Evolutionary conservation across 495 filamentous ascomycete genomes (phyloP), one percentile per base, ranked within the genome.

Genomic region (Aspergillus heteromorphus): DNA sequence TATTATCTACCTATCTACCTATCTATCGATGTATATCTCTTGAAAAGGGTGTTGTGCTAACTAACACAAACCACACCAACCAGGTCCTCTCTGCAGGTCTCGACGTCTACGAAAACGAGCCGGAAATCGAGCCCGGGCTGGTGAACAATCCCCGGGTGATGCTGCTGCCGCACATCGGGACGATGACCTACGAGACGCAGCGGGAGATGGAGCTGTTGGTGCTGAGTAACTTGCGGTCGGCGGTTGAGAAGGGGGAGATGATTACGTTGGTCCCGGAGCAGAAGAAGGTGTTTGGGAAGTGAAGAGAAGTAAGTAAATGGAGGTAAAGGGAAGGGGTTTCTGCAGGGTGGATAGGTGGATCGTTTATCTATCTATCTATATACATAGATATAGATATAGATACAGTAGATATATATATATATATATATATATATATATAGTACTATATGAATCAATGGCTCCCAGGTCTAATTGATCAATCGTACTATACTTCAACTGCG

Each of bases 41-140:
- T n/a, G n/a, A n/a, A n/a, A n/a, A n/a, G n/a, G 23, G 23, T 27
- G 23, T 7, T 27, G 23, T 27, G 23, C 23, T 27, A 27, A 38
- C 48, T 60, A 17, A 40, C n/a, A n/a, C n/a, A n/a, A n/a, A n/a
- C n/a, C n/a, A n/a, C n/a, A 27, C 43, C 50, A 29, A 17, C 38
- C 45, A 76, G 73, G 72, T 78, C 29, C 77, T 51, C 74, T 79
- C 52, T 38, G 75, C 73, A 20, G 88, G 88, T n/a, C 73, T 92
- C 29, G 88, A 92, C 63, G 88, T 92, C n/a, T 92, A 80, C 58
- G 88, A 92, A 71, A 75, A 89, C 21, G 88, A 92, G 70, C 88
- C 88, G 0, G 68, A 80, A 29, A 74, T 93, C 31, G 86, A 92
- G 61, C 73, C 80, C 1, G 87, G 86, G 1, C 70, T 95, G 36